These are phyloP conservation scores for Monosporascus cannonballus DNA, from an alignment of 2,329 filamentous ascomycete species.

Conservation along the genomic window DNA sequence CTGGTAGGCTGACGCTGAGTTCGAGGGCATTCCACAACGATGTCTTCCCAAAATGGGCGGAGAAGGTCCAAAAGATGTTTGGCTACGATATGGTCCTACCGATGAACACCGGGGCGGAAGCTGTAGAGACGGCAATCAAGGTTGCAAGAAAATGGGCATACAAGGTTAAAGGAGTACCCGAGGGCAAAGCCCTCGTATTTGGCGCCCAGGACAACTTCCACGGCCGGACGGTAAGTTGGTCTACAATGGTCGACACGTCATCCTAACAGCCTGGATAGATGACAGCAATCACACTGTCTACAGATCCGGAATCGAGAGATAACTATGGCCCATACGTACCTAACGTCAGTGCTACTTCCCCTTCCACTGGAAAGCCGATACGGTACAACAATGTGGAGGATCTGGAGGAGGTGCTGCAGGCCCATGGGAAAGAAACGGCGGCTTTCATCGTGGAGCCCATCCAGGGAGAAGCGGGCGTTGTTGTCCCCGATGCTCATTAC, in stretches of 20 bases:
- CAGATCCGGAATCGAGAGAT: constrained; percentile 88
- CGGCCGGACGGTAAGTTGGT: constrained; percentile 71
- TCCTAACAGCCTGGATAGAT: constrained; percentile 49
- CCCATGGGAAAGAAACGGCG: constrained; percentile 77
- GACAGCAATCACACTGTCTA: constrained; percentile 90
- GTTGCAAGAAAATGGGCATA: constrained; percentile 97
- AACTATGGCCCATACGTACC: constrained; percentile 97
- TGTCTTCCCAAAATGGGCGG: constrained; percentile 91
- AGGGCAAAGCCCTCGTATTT: constrained; percentile 79
- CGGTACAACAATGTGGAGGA: constrained; percentile 82
- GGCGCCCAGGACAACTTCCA: constrained; percentile 91
- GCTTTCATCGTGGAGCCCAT: constrained; percentile 96
- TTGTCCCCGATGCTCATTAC: constrained; percentile 89
- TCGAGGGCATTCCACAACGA: constrained; percentile 97
- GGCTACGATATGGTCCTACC: constrained; percentile 97
- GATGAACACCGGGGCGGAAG: constrained; percentile 97
- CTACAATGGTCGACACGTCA: not conserved
- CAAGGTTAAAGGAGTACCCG: constrained; percentile 85
- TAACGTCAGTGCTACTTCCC: constrained; percentile 71
- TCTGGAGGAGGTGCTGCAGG: constrained; percentile 71
- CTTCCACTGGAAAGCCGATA: constrained; percentile 70
- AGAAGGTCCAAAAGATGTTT: constrained; percentile 83
- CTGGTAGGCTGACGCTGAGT: constrained; percentile 81
- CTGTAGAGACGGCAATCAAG: constrained; percentile 93
- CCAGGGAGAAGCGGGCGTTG: constrained; percentile 94